Conservation (phyloP, 768 basidiomycete genomes). For the Nidularia pulvinata region DNA sequence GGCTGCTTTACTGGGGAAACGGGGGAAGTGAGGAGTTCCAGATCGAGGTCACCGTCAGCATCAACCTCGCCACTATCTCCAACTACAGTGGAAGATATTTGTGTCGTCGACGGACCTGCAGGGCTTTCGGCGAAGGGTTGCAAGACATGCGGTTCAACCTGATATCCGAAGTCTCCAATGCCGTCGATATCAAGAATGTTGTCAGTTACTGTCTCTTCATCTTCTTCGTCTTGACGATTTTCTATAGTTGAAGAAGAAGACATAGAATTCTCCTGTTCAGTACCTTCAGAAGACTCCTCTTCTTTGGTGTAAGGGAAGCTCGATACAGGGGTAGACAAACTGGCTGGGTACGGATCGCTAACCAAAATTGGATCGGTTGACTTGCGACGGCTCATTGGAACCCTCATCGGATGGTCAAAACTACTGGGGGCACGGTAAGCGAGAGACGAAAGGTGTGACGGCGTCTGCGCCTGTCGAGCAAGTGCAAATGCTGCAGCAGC, state of each 20-base stretch:
- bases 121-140: no score
- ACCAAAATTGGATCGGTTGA: slow-evolving; percentile 29
- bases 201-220: background rate
- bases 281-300: slow-evolving; percentile 19
- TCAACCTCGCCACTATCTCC: slow-evolving; percentile 21
- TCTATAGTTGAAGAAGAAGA: slow-evolving; percentile 24
- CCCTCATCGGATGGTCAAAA: background rate
- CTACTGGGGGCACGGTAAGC: background rate
- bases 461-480: background rate
- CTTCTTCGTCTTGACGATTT: slow-evolving; percentile 15
- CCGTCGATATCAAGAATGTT: background rate
- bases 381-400: slow-evolving; percentile 7
- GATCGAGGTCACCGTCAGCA: slow-evolving; percentile 33
- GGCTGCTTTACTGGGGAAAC: background rate
- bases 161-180: background rate
- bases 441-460: background rate
- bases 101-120: no score
- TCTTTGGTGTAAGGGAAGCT: slow-evolving; percentile 7
- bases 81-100: background rate
- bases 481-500: background rate
- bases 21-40: slow-evolving; percentile 16
- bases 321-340: slow-evolving; percentile 39
- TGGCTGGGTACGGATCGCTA: slow-evolving; percentile 45
- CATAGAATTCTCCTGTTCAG: slow-evolving; percentile 21
- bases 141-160: no score